Evolutionary conservation across 2,329 filamentous ascomycete genomes (phyloP), one percentile per base, ranked within the genome.

Genomic region (Parastagonospora avenae): DNA sequence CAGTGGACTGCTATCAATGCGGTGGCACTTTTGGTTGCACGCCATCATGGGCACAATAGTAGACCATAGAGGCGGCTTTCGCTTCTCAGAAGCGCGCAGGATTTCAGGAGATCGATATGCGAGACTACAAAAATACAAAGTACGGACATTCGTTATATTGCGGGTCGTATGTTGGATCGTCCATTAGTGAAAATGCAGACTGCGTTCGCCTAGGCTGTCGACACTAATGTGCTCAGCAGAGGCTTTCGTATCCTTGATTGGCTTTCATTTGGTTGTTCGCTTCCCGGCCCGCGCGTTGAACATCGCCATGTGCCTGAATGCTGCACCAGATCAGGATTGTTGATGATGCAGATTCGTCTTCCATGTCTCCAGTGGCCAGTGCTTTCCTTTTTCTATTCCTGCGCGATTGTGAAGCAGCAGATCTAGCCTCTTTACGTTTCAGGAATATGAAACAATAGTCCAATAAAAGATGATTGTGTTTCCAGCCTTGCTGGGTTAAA

Each of bases 391-490:
- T 32, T 42, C 28, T 39, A 37, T 54, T 45, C 37, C 35, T 28
- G 29, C 28, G 40, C 42, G 32, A 51, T 43, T 14, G 50, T 46
- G 41, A 54, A 50, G 31, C 45, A 52, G 36, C 27, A 19, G 39
- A 35, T 32, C 35, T 41, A 28, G 36, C 45, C 51, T 54, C 52
- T 37, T 58, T 48, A 52, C 41, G 43, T 44, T 29, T 37, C 48
- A 52, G 56, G 52, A 49, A 60, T 48, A 38, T 63, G 60, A 68
- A 68, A 67, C 65, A 45, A 64, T 62, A 59, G 59, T 55, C 54
- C 24, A 52, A 43, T 42, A 24, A 33, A 42, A 28, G 24, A 33
- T 27, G 42, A 38, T 46, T 40, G 54, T 54, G 50, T 45, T 46
- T 38, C 31, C 29, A 43, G 31, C 43, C 39, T 46, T 48, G 48